phyloP scores from a whole-genome alignment of 768 basidiomycete genomes.

The Albatrellus ellisii region DNA sequence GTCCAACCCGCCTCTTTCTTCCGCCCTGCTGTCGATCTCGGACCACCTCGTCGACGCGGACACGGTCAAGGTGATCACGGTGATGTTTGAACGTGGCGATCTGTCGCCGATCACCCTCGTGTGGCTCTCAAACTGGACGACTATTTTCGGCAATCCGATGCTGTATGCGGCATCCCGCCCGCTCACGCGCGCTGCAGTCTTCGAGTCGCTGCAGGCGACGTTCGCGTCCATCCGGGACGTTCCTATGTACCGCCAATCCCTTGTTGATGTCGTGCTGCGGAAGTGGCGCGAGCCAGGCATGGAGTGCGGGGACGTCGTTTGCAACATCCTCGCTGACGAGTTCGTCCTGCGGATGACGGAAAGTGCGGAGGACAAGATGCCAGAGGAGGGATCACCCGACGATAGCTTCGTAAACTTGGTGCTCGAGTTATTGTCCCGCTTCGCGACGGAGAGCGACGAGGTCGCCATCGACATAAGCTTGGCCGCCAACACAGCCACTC shows the following conservation, averaged over 20 bases:
- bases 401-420: slow-evolving; percentile 4
- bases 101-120: slow-evolving; percentile 59
- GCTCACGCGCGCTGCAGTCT: slow-evolving; percentile 39
- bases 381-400: slow-evolving; percentile 12
- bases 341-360: slow-evolving; percentile 17
- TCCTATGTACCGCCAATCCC: slow-evolving; percentile 41
- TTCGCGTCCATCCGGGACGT: slow-evolving; percentile 63
- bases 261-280: slow-evolving; percentile 40
- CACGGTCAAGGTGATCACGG: slow-evolving; percentile 43
- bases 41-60: slow-evolving; percentile 60
- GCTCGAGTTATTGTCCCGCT: slow-evolving; percentile 9
- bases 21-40: slow-evolving; percentile 49
- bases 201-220: slow-evolving; percentile 41
- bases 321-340: slow-evolving; percentile 16
- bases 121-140: slow-evolving; percentile 60
- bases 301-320: slow-evolving; percentile 12
- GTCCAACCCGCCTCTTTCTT: slow-evolving; percentile 47
- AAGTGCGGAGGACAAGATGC: slow-evolving; percentile 31
- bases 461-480: slow-evolving; percentile 11
- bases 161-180: slow-evolving; percentile 25
- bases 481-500: slow-evolving; percentile 4
- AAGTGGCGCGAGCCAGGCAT: slow-evolving; percentile 27
- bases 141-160: slow-evolving; percentile 34
- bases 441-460: slow-evolving; percentile 4
- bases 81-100: slow-evolving; percentile 56